Evolutionary conservation across 352 stramenopile genomes (phyloP).

Genomic region (Pythium aquatile): DNA sequence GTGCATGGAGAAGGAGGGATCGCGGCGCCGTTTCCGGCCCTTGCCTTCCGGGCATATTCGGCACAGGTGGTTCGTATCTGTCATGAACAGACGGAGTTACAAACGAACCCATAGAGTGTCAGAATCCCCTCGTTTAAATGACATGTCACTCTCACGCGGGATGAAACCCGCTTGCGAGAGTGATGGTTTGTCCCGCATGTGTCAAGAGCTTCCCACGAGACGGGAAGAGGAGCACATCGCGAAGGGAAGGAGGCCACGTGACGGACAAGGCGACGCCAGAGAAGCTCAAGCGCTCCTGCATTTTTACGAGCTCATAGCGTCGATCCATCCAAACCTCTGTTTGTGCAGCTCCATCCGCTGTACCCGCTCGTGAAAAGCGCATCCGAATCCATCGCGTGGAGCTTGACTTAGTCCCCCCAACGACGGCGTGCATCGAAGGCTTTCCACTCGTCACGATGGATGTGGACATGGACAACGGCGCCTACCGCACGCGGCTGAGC

Average conservation of each 20-base stretch:
- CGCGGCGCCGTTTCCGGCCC: not conserved
- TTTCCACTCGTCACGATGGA: slow-evolving; percentile 22
- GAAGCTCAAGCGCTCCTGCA: not conserved
- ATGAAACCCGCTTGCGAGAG: slow-evolving; percentile 12
- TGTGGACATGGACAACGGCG: slow-evolving; percentile 27
- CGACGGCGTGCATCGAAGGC: not conserved
- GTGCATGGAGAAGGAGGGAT: not conserved
- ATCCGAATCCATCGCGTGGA: not conserved
- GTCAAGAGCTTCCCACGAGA: slow-evolving; percentile 13
- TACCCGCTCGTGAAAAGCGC: not conserved
- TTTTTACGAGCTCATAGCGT: not conserved
- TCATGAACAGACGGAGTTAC: not conserved
- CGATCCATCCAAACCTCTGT: not conserved
- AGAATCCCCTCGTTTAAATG: not conserved
- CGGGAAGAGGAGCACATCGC: slow-evolving; percentile 15
- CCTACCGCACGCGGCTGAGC: slow-evolving; percentile 11
- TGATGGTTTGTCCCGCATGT: slow-evolving; percentile 27
- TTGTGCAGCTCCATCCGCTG: not conserved
- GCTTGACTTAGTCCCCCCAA: not conserved
- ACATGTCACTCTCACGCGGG: slow-evolving; percentile 24
- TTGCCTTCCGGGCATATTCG: slow-evolving; percentile 2
- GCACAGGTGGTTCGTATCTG: slow-evolving; percentile 4
- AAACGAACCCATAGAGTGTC: not conserved
- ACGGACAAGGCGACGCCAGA: not conserved
- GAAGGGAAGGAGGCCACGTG: not conserved